These are phyloP conservation scores for Mollisiaceae sp. DNA, from an alignment of 2,329 filamentous ascomycete species.

Conservation along the genomic window DNA sequence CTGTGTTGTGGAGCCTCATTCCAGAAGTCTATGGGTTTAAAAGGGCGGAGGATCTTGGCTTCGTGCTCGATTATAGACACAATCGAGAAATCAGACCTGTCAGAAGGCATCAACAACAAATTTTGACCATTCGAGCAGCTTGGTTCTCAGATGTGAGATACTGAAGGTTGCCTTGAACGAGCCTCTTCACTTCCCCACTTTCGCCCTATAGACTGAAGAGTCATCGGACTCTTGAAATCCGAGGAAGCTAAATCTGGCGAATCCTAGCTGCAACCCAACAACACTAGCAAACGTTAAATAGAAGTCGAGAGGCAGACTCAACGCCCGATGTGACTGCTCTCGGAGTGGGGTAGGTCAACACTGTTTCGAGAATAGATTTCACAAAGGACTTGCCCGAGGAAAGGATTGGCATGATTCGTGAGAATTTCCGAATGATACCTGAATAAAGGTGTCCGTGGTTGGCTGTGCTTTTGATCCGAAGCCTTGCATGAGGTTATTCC, in stretches of 20 bases:
- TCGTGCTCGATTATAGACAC: neutral
- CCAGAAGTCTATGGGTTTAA: neutral
- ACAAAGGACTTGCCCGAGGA: neutral
- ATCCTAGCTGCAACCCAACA: neutral
- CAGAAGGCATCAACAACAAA: no score
- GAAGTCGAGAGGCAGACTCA: neutral
- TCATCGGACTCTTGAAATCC: no score
- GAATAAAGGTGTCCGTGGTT: neutral
- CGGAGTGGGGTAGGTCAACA: neutral
- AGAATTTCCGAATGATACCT: neutral
- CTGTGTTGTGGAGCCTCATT: neutral
- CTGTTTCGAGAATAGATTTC: neutral
- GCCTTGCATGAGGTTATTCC: neutral
- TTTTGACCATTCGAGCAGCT: no score
- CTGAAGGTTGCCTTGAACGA: no score
- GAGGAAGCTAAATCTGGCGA: no score
- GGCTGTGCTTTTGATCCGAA: neutral
- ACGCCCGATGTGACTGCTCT: neutral
- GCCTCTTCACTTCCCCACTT: no score
- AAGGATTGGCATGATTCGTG: neutral
- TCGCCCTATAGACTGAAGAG: no score
- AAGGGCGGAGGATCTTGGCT: neutral
- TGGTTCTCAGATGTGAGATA: no score
- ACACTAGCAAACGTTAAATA: neutral
- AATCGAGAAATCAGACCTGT: neutral